These are phyloP conservation scores for Chaetomium olivaceum DNA, from an alignment of 2,329 filamentous ascomycete genomes.

Conservation along the genomic window DNA sequence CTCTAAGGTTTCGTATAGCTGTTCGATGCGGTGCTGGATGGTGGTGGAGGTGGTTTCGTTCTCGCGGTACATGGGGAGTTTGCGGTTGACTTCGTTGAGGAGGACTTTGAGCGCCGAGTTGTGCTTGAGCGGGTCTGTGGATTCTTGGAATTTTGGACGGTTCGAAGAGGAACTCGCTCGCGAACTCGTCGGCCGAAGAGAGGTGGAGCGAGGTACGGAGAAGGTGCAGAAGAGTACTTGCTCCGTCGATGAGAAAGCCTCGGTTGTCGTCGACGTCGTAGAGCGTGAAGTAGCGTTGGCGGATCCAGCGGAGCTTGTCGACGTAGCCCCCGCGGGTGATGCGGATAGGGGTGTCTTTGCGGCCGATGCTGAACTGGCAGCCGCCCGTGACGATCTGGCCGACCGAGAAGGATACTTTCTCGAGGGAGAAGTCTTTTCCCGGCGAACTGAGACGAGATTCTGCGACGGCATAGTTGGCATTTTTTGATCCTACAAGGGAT, in stretches of 20 bases:
- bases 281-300: not conserved
- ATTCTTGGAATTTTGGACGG: not conserved
- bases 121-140: not conserved
- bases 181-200: not conserved
- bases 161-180: conserved; percentile 2
- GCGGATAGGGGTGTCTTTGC: not conserved
- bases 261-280: conserved; percentile 1
- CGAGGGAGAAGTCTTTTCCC: not conserved
- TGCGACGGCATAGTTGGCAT: not conserved
- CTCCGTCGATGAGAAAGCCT: not conserved
- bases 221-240: not conserved
- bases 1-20: not conserved
- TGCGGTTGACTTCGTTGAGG: not conserved
- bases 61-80: not conserved
- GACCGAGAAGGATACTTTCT: not conserved
- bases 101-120: not conserved
- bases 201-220: not conserved
- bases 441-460: not conserved
- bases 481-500: not conserved
- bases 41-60: not conserved
- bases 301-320: not conserved
- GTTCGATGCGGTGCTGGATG: not conserved
- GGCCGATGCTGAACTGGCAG: not conserved
- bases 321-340: not conserved
- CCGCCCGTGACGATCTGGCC: not conserved